Percentiles rank a stretch among this genome's conserved stretches.
Evolutionary conservation across 352 stramenopile genomes (phyloP).

Genomic region (Lagenidium giganteum): DNA sequence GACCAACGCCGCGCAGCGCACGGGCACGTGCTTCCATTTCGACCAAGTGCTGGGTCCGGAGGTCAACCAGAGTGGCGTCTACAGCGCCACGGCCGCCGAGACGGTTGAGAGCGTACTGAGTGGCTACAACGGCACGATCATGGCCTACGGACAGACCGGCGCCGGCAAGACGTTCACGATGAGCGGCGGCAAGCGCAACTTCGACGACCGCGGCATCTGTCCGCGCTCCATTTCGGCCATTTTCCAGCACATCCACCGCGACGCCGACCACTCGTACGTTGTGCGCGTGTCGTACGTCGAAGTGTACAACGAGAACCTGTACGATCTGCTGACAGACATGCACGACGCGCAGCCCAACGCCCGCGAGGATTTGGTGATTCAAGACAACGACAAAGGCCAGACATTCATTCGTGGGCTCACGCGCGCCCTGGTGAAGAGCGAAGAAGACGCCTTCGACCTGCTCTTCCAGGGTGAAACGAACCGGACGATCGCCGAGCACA

Average conservation of each 20-base stretch:
- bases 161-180: slow-evolving; percentile 77
- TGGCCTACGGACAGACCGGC: slow-evolving; percentile 73
- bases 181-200: slow-evolving; percentile 47
- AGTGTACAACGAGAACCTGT: slow-evolving; percentile 89
- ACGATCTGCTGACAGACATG: slow-evolving; percentile 65
- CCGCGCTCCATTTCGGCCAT: slow-evolving; percentile 48
- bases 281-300: slow-evolving; percentile 82
- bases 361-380: slow-evolving; percentile 37
- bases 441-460: slow-evolving; percentile 71
- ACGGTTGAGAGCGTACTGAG: slow-evolving; percentile 55
- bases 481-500: slow-evolving; percentile 74
- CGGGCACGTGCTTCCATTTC: slow-evolving; percentile 57
- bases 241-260: slow-evolving; percentile 43
- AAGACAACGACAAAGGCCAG: slow-evolving; percentile 58
- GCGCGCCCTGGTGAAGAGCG: slow-evolving; percentile 44
- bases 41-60: slow-evolving; percentile 46
- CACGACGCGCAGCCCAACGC: slow-evolving; percentile 7
- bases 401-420: slow-evolving; percentile 63
- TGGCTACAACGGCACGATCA: slow-evolving; percentile 74
- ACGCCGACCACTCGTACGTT: slow-evolving; percentile 38
- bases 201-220: slow-evolving; percentile 58
- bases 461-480: slow-evolving; percentile 79
- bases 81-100: slow-evolving; percentile 28
- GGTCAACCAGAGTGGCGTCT: slow-evolving; percentile 49
- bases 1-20: slow-evolving; percentile 42